Percentiles rank a stretch among this genome's conserved stretches.
Evolutionary conservation across 2,329 filamentous ascomycete species (phyloP).

Genomic region (Blastomyces parvus): DNA sequence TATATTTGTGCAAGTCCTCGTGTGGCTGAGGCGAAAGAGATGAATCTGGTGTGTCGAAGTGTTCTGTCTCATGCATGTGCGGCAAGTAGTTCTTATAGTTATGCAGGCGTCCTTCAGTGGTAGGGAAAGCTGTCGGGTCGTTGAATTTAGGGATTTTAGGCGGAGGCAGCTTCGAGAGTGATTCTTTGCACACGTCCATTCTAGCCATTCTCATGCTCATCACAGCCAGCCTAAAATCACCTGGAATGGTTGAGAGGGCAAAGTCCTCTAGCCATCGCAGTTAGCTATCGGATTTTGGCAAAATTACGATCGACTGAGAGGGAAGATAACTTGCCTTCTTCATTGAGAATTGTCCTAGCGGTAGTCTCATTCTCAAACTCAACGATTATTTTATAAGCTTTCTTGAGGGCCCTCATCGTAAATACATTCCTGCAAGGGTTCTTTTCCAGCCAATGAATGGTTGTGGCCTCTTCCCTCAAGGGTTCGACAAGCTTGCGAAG

Average conservation of each 20-base stretch:
- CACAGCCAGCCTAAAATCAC: neutral
- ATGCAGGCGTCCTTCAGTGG: no score
- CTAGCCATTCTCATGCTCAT: constrained; percentile 5
- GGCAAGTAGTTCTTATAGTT: neutral
- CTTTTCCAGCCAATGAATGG: constrained; percentile 18
- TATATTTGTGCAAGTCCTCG: neutral
- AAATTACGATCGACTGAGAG: neutral
- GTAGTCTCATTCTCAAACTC: constrained; percentile 19
- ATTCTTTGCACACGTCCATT: neutral
- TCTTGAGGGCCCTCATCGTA: constrained; percentile 15
- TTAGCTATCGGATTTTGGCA: neutral
- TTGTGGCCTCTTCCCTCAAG: constrained; percentile 14
- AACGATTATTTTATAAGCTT: constrained; percentile 18
- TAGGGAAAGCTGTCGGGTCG: neutral
- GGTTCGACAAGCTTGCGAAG: constrained; percentile 20
- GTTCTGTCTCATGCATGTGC: neutral
- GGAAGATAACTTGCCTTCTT: constrained; percentile 15
- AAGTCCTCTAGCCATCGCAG: neutral
- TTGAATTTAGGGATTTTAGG: neutral
- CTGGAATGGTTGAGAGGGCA: neutral
- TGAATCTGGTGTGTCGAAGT: neutral
- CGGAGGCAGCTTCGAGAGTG: neutral
- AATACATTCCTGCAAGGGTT: constrained; percentile 6
- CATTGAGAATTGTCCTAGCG: constrained; percentile 4
- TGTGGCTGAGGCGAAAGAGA: neutral